Conservation (phyloP, 768 basidiomycete genomes). For the Lyophyllum semitale region DNA sequence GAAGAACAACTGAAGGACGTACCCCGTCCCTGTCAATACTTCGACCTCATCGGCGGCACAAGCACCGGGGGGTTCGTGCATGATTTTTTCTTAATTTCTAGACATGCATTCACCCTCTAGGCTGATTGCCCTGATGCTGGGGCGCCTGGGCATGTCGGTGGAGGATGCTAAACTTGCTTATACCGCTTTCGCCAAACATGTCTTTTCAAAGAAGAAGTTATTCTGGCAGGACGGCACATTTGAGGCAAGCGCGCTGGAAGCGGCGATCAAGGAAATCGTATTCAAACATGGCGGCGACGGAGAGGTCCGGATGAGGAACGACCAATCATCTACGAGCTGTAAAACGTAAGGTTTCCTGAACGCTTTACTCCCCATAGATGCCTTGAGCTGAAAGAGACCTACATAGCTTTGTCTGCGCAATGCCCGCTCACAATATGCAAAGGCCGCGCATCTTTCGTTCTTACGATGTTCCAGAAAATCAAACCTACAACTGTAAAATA, state of each 20-base stretch:
- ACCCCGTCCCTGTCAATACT: slow-evolving; percentile 18
- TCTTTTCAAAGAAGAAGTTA: background rate
- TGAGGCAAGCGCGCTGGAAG: background rate
- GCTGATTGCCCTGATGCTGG: slow-evolving; percentile 26
- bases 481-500: slow-evolving; percentile 17
- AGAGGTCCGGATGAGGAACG: slow-evolving; percentile 2
- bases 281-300: background rate
- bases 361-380: background rate
- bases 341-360: slow-evolving; percentile 1
- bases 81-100: slow-evolving; percentile 2
- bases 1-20: background rate
- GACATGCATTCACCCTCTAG: slow-evolving; percentile 8
- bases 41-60: slow-evolving; percentile 21
- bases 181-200: slow-evolving; percentile 3
- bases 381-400: background rate
- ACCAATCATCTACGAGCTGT: background rate
- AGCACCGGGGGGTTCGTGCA: slow-evolving; percentile 19
- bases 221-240: slow-evolving; percentile 4
- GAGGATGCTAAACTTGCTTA: slow-evolving; percentile 22
- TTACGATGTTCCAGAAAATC: background rate
- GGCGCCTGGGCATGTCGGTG: slow-evolving; percentile 24
- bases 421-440: background rate
- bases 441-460: slow-evolving; percentile 15
- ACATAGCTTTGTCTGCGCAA: slow-evolving; percentile 10
- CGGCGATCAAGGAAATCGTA: background rate